Evolutionary conservation across 2,329 filamentous ascomycete species (phyloP), one percentile per base, ranked within the genome.

Genomic region (Botryotinia globosa): DNA sequence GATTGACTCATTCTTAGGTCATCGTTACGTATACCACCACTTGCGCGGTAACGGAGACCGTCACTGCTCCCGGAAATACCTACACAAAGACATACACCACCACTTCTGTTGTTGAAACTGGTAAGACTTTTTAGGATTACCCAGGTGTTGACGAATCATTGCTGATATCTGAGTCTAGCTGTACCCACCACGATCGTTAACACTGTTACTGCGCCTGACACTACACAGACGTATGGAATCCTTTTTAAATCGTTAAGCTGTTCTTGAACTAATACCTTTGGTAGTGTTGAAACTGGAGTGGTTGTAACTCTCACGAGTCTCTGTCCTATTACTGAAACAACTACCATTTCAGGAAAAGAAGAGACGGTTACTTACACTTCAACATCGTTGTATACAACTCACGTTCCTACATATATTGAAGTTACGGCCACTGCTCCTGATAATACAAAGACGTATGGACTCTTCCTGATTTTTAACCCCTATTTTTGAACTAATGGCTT

Each of bases 21-120:
- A 14, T 63, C 25, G 34, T 73, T 32, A 73, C 72, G 10, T 73
- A 73, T 65, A 73, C 72, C n/a, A 73, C 72, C 29, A 69, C 39
- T 8, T 73, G 66, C 20, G 48, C 59, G 0, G 67, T 71, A 8
- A 58, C 22, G 18, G 34, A 44, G n/a, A 71, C 67, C 12, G n/a
- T 58, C 45, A 70, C 66, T 10, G 67, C 34, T n/a, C 29, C 66
- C 12, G 83, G 83, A 29, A 80, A 72, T 7, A 83, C 82, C 12
- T 81, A 83, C 69, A 81, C 82, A 3, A 80, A 80, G 7, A 83
- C 82, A 9, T 85, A 84, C 75, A 83, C 82, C 22, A 84, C 85
- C 1, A 84, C 84, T 65, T 84, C 82, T 71, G 77, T 80, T n/a
- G 80, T 82, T 39, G 65, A 74, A 70, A 79, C 73, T 32, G 72